Evolutionary conservation across 192 early-diverging fungal species (phyloP), one percentile per base, ranked within the genome.

Genomic region (Entomortierella chlamydospora): DNA sequence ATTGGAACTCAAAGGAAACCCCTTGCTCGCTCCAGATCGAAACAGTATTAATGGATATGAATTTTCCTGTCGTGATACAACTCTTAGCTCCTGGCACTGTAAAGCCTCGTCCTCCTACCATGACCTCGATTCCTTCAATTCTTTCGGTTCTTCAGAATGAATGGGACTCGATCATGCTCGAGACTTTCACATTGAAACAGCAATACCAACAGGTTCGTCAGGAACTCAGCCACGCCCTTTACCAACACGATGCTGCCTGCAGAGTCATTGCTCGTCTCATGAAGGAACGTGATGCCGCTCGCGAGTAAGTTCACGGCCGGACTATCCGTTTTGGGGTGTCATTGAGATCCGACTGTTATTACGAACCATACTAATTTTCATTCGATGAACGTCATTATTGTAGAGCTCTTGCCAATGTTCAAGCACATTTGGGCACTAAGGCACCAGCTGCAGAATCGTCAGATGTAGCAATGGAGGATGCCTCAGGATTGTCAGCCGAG

Each of bases 91-190:
- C 88, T 26, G 84, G 88, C 65, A 86, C 88, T 0, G 90, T 95
- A 33, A 92, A 90, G 60, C 98, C 98, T 25, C 91, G 95, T 22
- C 95, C 95, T 37, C 96, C 98, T 26, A 90, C 93, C 12, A 83
- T 94, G 68, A 97, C 94, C 33, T 98, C 97, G 22, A 90, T 99
- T 39, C 98, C 98, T 15, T 90, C 95, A 29, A 85, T 98, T 23
- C 87, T 99, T 18, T 84, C 90, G 12, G 86, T 91, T 2, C 90
- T 99, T 41, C 98, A 99, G 73, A 95, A 95, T 78, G 98, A 99
- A 77, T 99, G 94, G 94, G 98, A 99, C 69, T 86, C 94, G n/a
- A 83, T 95, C 18, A 95, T 98, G 86, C 86, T 99, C 28, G 98
- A 99, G 85, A 94, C 96, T 2, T 95, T 93, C 77, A 90, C 90